phyloP scores from a whole-genome alignment of 768 basidiomycete genomes.

The Holtermanniella nyarrowii region DNA sequence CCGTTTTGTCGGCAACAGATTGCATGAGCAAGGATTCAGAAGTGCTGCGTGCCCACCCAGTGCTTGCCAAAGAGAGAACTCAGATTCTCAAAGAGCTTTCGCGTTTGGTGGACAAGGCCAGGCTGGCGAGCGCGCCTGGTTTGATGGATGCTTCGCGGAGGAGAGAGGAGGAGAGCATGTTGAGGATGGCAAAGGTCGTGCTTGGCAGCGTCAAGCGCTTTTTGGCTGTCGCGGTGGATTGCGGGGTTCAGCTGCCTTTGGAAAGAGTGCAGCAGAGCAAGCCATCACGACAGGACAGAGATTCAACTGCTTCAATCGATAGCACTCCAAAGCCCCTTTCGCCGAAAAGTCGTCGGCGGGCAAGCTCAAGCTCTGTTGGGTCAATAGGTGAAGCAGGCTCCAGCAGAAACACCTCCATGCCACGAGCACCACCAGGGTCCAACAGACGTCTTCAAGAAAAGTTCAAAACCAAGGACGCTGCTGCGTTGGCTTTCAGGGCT shows the following conservation, averaged over 20 bases:
- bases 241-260: slow-evolving; percentile 39
- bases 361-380: background rate
- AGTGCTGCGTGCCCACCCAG: slow-evolving; percentile 55
- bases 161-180: background rate
- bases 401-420: background rate
- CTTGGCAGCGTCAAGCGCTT: slow-evolving; percentile 72
- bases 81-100: slow-evolving; percentile 71
- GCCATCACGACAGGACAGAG: too few species aligned
- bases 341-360: background rate
- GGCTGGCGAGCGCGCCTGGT: slow-evolving; percentile 17
- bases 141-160: background rate
- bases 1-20: slow-evolving; percentile 69
- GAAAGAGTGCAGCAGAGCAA: background rate
- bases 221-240: slow-evolving; percentile 44
- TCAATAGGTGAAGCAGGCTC: background rate
- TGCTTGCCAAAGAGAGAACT: slow-evolving; percentile 67
- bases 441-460: background rate
- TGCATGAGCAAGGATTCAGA: slow-evolving; percentile 74
- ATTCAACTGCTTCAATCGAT: background rate
- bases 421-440: too few species aligned
- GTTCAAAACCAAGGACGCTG: background rate
- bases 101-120: slow-evolving; percentile 52
- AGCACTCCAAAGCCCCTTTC: background rate
- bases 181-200: slow-evolving; percentile 41
- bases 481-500: background rate